Base-by-base conservation (phyloP, 768 basidiomycete species). In the Boletus coccyginus region DNA sequence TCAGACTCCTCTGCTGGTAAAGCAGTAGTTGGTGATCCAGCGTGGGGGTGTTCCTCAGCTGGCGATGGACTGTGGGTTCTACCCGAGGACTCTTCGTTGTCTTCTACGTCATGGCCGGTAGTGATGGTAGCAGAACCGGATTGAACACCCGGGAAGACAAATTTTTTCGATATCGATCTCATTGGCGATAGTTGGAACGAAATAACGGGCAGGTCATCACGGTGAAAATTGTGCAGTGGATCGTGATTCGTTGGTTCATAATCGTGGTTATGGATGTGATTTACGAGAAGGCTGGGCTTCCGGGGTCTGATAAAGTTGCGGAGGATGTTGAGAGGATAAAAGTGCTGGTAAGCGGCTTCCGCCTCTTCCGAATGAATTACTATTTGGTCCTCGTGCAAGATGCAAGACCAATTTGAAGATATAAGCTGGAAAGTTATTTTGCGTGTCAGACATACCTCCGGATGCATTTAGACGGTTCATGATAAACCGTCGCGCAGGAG, bases 371-470 rank as follows among this genome's bases (percentile, higher is more conserved):
- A 86, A 62, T 90, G 88, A 38, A 90, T 86, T 36, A 88, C 86
- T 55, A 90, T 86, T 58, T 86, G 80, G 47, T 74, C 72, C 59
- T 88, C 79, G 63, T 80, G 82, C 11, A 88, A 69, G 46, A 88
- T 88, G 62, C 87, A 90, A 24, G 86, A 88, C 88, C 88, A 90
- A 55, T 88, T 89, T 11, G 87, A 85, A 19, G 85, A 86, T 66
- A 78, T 75, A 13, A 81, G 77, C 87, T 88, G 57, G 21, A 52
- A 55, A 50, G 11, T 38, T 9, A 7, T 12, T 43, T 54, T 21
- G 40, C 40, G 13, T 10, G 50, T 58, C 52, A 50, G 59, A 53
- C 36, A 35, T 19, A 49, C 21, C 14, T 48, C 44, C 12, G 44
- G 4, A 24, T 38, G n/a, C 29, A 27, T 31, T 38, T 31, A 39